phyloP scores from a whole-genome alignment of 352 stramenopile species.

The Pythium dissotocum region DNA sequence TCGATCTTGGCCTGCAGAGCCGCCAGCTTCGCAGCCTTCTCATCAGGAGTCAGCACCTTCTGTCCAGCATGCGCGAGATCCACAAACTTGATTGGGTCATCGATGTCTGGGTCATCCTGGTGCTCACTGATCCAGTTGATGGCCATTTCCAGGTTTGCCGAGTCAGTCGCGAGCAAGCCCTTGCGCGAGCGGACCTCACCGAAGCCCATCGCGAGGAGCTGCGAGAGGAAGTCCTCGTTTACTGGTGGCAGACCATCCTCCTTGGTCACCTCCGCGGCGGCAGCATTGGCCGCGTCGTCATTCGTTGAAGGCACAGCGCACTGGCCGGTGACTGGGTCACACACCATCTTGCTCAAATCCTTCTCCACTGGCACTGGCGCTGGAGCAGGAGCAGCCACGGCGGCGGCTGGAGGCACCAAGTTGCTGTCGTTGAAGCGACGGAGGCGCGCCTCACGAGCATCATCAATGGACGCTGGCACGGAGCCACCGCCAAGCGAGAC shows the following conservation, averaged over 20 bases:
- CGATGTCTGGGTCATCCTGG: constrained; percentile 88
- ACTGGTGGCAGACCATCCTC: constrained; percentile 47
- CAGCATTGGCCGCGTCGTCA: constrained; percentile 21
- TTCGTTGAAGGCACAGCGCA: constrained; percentile 38
- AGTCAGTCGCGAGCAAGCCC: constrained; percentile 81
- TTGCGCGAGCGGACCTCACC: constrained; percentile 77
- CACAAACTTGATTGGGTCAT: constrained; percentile 87
- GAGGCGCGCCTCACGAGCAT: constrained; percentile 79
- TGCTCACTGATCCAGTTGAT: constrained; percentile 90
- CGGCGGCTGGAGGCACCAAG: constrained; percentile 40
- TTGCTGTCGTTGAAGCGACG: constrained; percentile 72
- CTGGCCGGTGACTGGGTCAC: constrained; percentile 60
- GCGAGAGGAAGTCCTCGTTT: constrained; percentile 64
- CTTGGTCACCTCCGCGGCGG: constrained; percentile 26
- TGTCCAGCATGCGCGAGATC: constrained; percentile 53
- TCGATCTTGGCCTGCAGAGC: constrained; percentile 83
- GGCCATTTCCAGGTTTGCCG: constrained; percentile 64
- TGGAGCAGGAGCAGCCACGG: constrained; percentile 22
- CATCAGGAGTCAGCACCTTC: constrained; percentile 75
- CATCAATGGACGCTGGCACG: constrained; percentile 37
- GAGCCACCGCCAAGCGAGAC: constrained; percentile 53
- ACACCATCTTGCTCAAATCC: constrained; percentile 56
- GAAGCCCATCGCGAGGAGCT: constrained; percentile 88
- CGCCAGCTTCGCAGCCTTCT: constrained; percentile 87
- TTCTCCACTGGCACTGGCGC: constrained; percentile 31